Evolutionary conservation across 768 basidiomycete genomes (phyloP), one percentile per base, ranked within the genome.

Genomic region (Agrocybe praecox): DNA sequence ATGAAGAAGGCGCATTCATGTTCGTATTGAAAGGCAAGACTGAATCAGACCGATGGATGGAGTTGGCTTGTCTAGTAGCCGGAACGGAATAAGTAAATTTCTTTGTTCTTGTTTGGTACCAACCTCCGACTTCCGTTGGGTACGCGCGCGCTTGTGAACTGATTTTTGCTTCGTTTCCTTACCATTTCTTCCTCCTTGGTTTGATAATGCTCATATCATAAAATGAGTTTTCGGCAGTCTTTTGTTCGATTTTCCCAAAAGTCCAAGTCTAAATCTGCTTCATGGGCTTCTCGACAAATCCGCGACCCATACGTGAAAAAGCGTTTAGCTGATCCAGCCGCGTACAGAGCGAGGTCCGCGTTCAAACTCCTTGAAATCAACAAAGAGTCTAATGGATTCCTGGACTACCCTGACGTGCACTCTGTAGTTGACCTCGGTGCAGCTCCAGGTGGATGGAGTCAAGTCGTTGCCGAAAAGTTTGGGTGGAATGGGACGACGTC

Each of bases 391-490:
- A 78, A 79, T 11, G 57, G 74, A 17, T 84, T 93, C 60, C 72
- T 88, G 43, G 67, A 69, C 17, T 71, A 78, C 45, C 69, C 72
- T 22, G 79, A 88, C 52, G 83, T 89, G 5, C 76, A 69, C 1
- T 77, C 81, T 17, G 84, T 96, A 0, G 85, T 96, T 1, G 96
- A 97, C 71, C 82, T 97, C 19, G 96, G 96, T 15, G 92, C 92
- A 0, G 92, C 94, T 0, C 96, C 96, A 0, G 95, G 95, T 0
- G 94, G 94, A 0, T 98, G 96, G 96, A 90, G 89, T 49, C 95
- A 97, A 67, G 94, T 94, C 11, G 86, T 85, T 14, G 81, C 85
- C 0, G 77, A 76, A 29, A 80, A 83, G 54, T 67, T 92, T n/a
- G 86, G 87, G 2, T 85, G 82, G 79, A 62, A 61, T 29, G 57